Evolutionary conservation across 2,329 filamentous ascomycete genomes (phyloP).

Genomic region (Mycogone perniciosa): DNA sequence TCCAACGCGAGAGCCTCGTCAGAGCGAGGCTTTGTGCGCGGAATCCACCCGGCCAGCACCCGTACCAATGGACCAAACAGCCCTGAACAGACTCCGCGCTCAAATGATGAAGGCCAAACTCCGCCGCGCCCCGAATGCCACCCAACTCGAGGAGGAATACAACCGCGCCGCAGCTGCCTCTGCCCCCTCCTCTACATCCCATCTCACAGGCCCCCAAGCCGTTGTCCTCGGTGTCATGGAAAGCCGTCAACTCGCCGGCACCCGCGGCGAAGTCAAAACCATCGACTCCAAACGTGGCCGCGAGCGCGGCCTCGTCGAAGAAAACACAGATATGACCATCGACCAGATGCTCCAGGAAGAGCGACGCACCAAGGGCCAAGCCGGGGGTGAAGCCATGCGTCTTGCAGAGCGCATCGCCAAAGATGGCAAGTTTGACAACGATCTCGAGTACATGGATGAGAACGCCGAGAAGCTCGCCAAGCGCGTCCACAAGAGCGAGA

Average conservation of each 20-base stretch:
- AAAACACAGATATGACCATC: conserved; percentile 92
- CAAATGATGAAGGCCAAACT: conserved; percentile 96
- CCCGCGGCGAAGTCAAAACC: conserved; percentile 64
- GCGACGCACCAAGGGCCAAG: conserved; percentile 70
- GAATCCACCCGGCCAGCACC: conserved; percentile 28
- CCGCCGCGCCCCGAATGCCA: conserved; percentile 66
- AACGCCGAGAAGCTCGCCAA: conserved; percentile 86
- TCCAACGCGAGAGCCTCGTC: conserved; percentile 30
- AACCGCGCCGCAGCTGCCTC: conserved; percentile 64
- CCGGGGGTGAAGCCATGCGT: conserved; percentile 71
- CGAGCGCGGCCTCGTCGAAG: conserved; percentile 77
- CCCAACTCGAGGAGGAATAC: conserved; percentile 76
- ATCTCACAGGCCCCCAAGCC: conserved; percentile 51
- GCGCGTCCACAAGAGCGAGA: conserved; percentile 79
- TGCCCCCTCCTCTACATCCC: conserved; percentile 25
- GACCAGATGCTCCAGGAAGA: conserved; percentile 98
- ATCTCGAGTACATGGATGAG: conserved; percentile 96
- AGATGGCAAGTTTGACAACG: conserved; percentile 82
- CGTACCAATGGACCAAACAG: conserved; percentile 63
- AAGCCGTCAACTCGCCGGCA: conserved; percentile 77
- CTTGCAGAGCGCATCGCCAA: conserved; percentile 92
- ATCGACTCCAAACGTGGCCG: conserved; percentile 74
- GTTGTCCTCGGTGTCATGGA: conserved; percentile 85
- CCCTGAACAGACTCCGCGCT: conserved; percentile 82
- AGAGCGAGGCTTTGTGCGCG: conserved; percentile 55